Evolutionary conservation across 495 filamentous ascomycete genomes (phyloP).

Genomic region (Chaetomium fimeti): DNA sequence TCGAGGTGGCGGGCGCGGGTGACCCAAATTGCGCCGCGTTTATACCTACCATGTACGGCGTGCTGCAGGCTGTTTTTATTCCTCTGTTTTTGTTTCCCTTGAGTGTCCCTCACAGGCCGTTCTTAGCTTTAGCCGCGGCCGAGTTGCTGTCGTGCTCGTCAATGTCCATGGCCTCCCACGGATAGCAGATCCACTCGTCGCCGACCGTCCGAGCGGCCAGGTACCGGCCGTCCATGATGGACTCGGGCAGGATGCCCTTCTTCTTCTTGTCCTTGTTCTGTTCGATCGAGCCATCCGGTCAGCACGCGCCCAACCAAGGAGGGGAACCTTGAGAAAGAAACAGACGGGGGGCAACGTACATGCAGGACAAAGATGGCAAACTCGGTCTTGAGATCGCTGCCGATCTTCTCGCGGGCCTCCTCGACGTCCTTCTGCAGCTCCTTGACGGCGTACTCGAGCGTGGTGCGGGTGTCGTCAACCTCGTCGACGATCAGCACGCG

Average conservation of each 20-base stretch:
- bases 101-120: slow-evolving; percentile 11
- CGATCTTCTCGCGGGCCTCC: slow-evolving; percentile 67
- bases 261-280: slow-evolving; percentile 96
- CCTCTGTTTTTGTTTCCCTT: background rate
- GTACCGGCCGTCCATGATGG: slow-evolving; percentile 78
- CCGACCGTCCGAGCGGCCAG: slow-evolving; percentile 80
- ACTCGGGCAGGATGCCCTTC: slow-evolving; percentile 80
- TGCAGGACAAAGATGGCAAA: slow-evolving; percentile 96
- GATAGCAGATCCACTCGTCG: slow-evolving; percentile 98
- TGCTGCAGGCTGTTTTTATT: background rate
- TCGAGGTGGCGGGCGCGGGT: background rate
- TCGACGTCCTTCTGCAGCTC: slow-evolving; percentile 98
- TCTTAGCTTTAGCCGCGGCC: slow-evolving; percentile 42
- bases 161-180: slow-evolving; percentile 98
- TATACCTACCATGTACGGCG: background rate
- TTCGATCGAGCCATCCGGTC: background rate
- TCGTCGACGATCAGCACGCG: slow-evolving; percentile 98
- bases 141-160: slow-evolving; percentile 85
- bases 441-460: slow-evolving; percentile 91
- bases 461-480: slow-evolving; percentile 97
- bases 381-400: slow-evolving; percentile 67
- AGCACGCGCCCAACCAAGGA: background rate
- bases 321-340: background rate
- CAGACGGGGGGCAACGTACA: slow-evolving; percentile 54
- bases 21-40: background rate